Evolutionary conservation across 2,329 filamentous ascomycete species (phyloP), one percentile per base, ranked within the genome.

Genomic region (Sporothrix phasma): DNA sequence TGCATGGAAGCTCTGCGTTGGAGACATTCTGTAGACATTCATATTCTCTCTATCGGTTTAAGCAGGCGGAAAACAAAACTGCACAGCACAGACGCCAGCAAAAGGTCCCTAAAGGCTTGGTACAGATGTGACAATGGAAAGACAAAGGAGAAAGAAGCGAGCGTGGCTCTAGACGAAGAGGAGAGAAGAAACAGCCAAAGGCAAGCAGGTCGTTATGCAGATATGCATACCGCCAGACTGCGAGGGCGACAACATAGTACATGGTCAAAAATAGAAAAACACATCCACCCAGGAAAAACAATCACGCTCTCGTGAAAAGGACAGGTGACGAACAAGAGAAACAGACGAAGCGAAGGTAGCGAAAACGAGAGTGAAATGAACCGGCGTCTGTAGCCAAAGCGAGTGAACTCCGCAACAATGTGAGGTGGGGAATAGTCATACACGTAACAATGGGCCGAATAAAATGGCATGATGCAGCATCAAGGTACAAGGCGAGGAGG

Each of bases 401-500:
- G 43, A 59, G 39, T 43, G n/a, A 41, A 64, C 45, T 43, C 45
- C 53, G 43, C 49, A n/a, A 69, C 66, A 46, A 65, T 64, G 56
- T 31, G 29, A 58, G 22, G n/a, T 63, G 19, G 71, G 61, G 69
- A 67, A 63, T 64, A 61, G 46, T 64, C 62, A 54, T 66, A 56
- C 56, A 64, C 63, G 17, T 62, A 54, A 66, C 47, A 58, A 59
- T 43, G 43, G 43, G 49, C 26, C 45, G 37, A 29, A 61, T 45
- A 58, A 49, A 51, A n/a, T 51, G 61, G 19, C n/a, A 54, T 58
- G 22, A 54, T 31, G 49, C n/a, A 56, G 39, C n/a, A 26, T 54
- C 15, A 39, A 54, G 17, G 41, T 22, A 29, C 26, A 62, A 29
- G 6, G 45, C 3, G 31, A 39, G 31, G 10, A 24, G 29, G 37